A percentile compares a stretch with the other conserved stretches of the same genome.
Conservation (phyloP, 2,329 filamentous ascomycete species). For the Colletotrichum sp. region DNA sequence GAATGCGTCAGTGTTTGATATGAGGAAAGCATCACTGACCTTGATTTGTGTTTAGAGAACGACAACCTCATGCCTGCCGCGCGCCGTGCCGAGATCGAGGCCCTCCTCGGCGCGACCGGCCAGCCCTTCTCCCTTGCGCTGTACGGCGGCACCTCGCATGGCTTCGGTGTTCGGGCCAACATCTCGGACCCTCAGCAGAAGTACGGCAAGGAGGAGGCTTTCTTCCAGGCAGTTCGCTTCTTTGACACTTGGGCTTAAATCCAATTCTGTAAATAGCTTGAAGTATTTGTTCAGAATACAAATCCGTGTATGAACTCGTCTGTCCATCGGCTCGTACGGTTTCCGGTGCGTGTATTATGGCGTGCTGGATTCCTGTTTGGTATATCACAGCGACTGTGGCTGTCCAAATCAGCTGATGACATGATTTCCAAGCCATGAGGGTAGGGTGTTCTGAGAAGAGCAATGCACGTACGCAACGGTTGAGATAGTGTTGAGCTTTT, state of each 20-base stretch:
- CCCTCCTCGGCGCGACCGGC: slow-evolving; percentile 56
- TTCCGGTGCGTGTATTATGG: background rate
- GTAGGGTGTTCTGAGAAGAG: background rate
- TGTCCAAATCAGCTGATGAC: background rate
- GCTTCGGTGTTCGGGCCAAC: slow-evolving; percentile 75
- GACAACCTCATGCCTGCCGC: slow-evolving; percentile 63
- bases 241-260: slow-evolving; percentile 60
- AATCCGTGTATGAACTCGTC: background rate
- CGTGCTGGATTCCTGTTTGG: background rate
- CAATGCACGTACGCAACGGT: background rate
- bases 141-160: slow-evolving; percentile 72
- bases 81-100: slow-evolving; percentile 60
- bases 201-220: slow-evolving; percentile 81
- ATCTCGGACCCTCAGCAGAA: slow-evolving; percentile 52
- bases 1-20: background rate
- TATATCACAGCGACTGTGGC: background rate
- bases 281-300: background rate
- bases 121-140: slow-evolving; percentile 72
- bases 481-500: background rate
- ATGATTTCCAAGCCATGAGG: background rate
- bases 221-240: slow-evolving; percentile 77
- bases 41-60: slow-evolving; percentile 44
- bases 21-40: background rate
- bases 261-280: background rate
- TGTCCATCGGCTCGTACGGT: background rate